Base-by-base conservation (phyloP, 192 early-diverging fungal species). In the Allomyces macrogynus region DNA sequence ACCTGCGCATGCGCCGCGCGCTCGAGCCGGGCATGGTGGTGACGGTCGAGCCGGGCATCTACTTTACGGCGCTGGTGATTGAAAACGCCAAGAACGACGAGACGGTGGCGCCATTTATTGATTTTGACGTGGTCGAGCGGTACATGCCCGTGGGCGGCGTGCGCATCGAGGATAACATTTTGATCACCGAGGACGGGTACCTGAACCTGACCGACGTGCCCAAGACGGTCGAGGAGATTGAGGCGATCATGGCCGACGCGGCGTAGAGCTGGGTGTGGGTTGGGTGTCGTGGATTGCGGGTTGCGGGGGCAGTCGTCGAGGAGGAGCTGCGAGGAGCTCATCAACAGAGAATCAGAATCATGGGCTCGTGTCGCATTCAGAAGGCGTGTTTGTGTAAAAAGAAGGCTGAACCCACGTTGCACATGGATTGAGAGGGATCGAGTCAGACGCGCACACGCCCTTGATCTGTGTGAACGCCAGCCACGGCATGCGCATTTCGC, bases 31-130 rank as follows among this genome's bases (percentile, higher is more conserved):
- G 87, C 23, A 91, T 92, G 89, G 86, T 84, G 40, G 80, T 95
- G 42, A 96, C 93, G 1, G 88, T 93, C 24, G 93, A 96, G 73
- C 93, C 93, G 22, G 93, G 93, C 4, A 76, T 89, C 68, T 96
- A 96, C 72, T 96, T 96, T 77, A 87, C 89, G 61, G 86, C 89
- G 65, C 82, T 79, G 4, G 78, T 92, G 63, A 77, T 96, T 24
- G 77, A 82, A 26, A 71, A 73, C 14, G 77, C 77, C 32, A 63
- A 81, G 68, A n/a, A n/a, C 20, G 20, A 14, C 32, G 32, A 40
- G 16, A 14, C 49, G 16, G 49, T n/a, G 16, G 49, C 16, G 3
- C 49, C 12, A 16, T 86, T 76, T 65, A 72, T 95, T 61, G 78
- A 91, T 71, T 73, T 80, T 66, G 80, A 81, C 5, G 75, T 77